Evolutionary conservation across 2,329 filamentous ascomycete species (phyloP), one percentile per base, ranked within the genome.

Genomic region (Diaporthe citrichinensis): DNA sequence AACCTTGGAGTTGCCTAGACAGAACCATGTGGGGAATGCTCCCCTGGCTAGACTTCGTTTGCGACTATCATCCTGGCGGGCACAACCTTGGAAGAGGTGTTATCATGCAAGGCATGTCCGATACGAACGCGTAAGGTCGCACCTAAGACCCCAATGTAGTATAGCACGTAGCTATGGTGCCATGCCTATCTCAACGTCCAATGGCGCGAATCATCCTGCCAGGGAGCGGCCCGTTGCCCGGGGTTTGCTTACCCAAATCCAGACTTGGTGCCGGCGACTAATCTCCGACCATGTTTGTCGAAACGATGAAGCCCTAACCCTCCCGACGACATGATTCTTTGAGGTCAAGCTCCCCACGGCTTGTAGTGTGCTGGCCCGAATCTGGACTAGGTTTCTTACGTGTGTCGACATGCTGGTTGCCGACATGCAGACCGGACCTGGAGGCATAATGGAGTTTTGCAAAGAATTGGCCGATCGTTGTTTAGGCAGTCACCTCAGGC

Each of bases 201-300:
- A 55, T 59, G 58, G 25, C 28, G 46, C 49, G 57, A 34, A 44
- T 62, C 36, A 17, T 53, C 39, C 51, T 34, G n/a, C 71, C 59
- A 62, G 59, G 46, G 57, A 65, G 46, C 44, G 71, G 46, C 58
- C 71, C 71, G 59, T 62, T 25, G n/a, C 17, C 41, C 46, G 17
- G 71, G 39, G 39, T 53, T 4, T 53, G 44, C 9, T 55, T 53
- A 36, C 46, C 71, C 71, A 25, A 39, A 73, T 34, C 12, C 25
- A 17, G 53, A 46, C 7, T 15, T 25, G 25, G n/a, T 59, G 41
- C 44, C 58, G 71, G 59, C 49, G 71, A 55, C 44, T 51, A 53
- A 55, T 73, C 25, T 44, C 58, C 44, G 71, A 49, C 4, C 17
- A 31, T n/a, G 7, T 23, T 15, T 34, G 23, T 4, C 34, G 3